phyloP scores from a whole-genome alignment of 176 grass and related monocot species.

The Cymbopogon citratus region DNA sequence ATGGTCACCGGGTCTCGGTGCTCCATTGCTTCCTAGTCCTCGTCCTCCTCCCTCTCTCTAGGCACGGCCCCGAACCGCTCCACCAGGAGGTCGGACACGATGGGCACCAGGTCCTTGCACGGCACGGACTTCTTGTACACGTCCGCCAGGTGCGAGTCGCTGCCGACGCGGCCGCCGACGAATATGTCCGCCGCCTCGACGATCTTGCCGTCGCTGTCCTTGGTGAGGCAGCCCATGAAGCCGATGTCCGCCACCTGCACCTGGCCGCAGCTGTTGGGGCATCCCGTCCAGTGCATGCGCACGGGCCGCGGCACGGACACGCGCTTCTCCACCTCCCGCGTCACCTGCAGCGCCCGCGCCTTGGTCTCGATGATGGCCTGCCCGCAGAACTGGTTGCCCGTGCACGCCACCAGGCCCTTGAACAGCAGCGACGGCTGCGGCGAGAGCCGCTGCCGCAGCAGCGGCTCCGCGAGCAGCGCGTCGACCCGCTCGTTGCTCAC shows the following conservation, averaged over 20 bases:
- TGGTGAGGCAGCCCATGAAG: slow-evolving; percentile 85
- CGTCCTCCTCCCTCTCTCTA: slow-evolving; percentile 72
- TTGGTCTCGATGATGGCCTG: slow-evolving; percentile 97
- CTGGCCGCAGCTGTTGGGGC: slow-evolving; percentile 89
- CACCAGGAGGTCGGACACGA: slow-evolving; percentile 74
- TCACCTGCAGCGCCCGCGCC: slow-evolving; percentile 68
- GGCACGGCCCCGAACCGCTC: slow-evolving; percentile 60
- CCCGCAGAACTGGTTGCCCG: slow-evolving; percentile 90
- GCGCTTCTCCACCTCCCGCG: slow-evolving; percentile 64
- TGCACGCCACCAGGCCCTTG: slow-evolving; percentile 76
- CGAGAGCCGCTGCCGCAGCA: slow-evolving; percentile 53
- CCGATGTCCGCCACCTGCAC: slow-evolving; percentile 97
- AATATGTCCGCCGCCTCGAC: slow-evolving; percentile 70
- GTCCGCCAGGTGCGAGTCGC: slow-evolving; percentile 72
- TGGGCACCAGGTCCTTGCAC: slow-evolving; percentile 69
- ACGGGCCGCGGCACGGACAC: slow-evolving; percentile 53
- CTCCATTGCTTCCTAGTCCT: slow-evolving; percentile 33
- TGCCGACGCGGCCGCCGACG: slow-evolving; percentile 73
- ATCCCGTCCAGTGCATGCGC: slow-evolving; percentile 80
- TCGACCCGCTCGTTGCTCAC: slow-evolving; percentile 42
- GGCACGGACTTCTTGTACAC: slow-evolving; percentile 83
- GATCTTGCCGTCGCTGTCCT: slow-evolving; percentile 54
- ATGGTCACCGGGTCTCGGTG: neutral
- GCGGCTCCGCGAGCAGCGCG: slow-evolving; percentile 56
- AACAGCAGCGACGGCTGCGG: slow-evolving; percentile 64